These are phyloP conservation scores for Malus sieversii DNA, from an alignment of 306 rosid genomes.

Conservation along the genomic window DNA sequence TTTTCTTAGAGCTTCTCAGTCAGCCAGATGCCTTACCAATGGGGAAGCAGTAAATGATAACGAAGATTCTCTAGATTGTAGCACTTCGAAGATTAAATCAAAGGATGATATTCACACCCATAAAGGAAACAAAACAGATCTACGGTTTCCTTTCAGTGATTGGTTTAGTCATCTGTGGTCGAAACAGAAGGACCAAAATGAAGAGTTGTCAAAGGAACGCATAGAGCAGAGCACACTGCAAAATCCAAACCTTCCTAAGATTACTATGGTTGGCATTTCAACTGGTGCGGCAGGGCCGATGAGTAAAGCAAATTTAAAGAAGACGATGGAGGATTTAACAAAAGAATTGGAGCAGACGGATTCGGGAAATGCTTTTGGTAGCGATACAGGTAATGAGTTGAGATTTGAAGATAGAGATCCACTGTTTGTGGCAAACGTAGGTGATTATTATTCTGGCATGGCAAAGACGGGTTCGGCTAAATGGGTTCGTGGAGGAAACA, in stretches of 20 bases:
- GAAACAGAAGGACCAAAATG: slow-evolving; percentile 26
- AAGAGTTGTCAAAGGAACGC: slow-evolving; percentile 26
- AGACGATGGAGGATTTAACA: slow-evolving; percentile 85
- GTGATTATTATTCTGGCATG: slow-evolving; percentile 72
- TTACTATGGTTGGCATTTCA: slow-evolving; percentile 94
- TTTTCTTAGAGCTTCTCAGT: slow-evolving; percentile 46
- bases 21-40: slow-evolving; percentile 29
- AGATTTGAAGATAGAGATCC: slow-evolving; percentile 78
- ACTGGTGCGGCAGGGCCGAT: slow-evolving; percentile 67
- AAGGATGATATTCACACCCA: slow-evolving; percentile 23
- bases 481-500: slow-evolving; percentile 61
- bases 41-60: slow-evolving; percentile 24
- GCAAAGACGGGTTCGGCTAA: slow-evolving; percentile 55
- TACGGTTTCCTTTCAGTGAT: slow-evolving; percentile 42
- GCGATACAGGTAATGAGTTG: slow-evolving; percentile 17
- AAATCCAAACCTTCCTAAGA: slow-evolving; percentile 68
- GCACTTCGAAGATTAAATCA: slow-evolving; percentile 27
- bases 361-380: slow-evolving; percentile 28
- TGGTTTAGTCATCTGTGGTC: slow-evolving; percentile 43
- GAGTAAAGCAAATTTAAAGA: slow-evolving; percentile 64
- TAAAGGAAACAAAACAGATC: slow-evolving; percentile 23
- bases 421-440: slow-evolving; percentile 87
- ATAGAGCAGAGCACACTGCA: slow-evolving; percentile 28
- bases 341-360: slow-evolving; percentile 75
- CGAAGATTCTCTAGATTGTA: slow-evolving; percentile 24